Base-by-base conservation (phyloP, 805 yeast species). In the Trichomonascus vanleenenianus region DNA sequence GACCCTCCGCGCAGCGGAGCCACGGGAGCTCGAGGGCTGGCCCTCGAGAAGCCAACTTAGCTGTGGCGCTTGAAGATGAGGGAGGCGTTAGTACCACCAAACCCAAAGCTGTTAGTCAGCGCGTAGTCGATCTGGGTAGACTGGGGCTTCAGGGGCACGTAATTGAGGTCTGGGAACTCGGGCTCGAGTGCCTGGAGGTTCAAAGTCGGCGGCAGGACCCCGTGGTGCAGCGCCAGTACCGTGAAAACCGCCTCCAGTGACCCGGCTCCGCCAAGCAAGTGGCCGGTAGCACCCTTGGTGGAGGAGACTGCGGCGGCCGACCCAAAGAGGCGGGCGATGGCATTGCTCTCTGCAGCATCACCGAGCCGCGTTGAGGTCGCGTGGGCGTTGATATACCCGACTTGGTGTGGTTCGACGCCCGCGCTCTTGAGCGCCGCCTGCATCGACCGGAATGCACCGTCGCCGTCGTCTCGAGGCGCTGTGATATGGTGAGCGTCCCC, bases 401-500 rank as follows among this genome's bases (percentile, higher is more conserved):
- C 70, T 1, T 75, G 69, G 2, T 57, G 39, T 0, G 79, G 72
- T 1, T 60, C 59, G 1, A 81, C 47, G 0, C 70, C 70, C 0
- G 81, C 80, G 15, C 69, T 65, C 6, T 48, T 39, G 20, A 89
- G 51, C 0, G 97, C 95, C 73, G 76, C 74, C 40, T 71, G 64
- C 95, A 93, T 93, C 2, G 97, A 81, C 50, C 84, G 68, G 49
- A 61, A 70, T 0, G 97, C 97, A 10, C 97, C 98, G 30, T 75
- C 72, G 1, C 97, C 97, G 47, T 77, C 74, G 22, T 76, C 80
- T 2, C 75, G 72, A 0, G 99, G 98, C 0, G 97, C 87, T 0
- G 98, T 94, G 35, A 93, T 85, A 64, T 93, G 98, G 52, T 78
- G 71, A 0, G 93, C 96, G 62, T 93, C 99, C 8, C 95, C 94